phyloP scores from a whole-genome alignment of 1,284 basidiomycete species.

The Puccinia horiana region DNA sequence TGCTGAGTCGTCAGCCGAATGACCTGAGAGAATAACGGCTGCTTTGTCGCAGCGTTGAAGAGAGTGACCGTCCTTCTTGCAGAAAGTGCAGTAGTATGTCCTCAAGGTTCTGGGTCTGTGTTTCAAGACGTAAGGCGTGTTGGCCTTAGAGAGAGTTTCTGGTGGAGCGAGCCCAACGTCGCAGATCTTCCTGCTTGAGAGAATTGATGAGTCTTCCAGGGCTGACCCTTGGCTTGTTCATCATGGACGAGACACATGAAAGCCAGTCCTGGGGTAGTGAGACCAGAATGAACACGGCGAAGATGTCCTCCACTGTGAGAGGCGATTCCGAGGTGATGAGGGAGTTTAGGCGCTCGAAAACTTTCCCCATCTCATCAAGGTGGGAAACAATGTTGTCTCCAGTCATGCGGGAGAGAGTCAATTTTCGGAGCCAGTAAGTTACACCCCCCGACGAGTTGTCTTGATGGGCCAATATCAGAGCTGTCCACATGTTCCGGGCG shows the following conservation, averaged over 20 bases:
- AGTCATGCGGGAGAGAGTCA: not conserved
- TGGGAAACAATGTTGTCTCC: not conserved
- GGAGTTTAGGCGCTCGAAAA: not conserved
- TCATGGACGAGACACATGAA: not conserved
- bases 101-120: not conserved
- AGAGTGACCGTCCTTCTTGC: not conserved
- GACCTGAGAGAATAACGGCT: not conserved
- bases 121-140: not conserved
- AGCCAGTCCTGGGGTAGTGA: conserved; percentile 9
- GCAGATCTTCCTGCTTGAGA: not conserved
- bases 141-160: not conserved
- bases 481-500: no score
- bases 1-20: not conserved
- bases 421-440: no score
- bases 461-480: no score
- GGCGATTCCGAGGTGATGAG: not conserved
- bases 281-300: not conserved
- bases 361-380: not conserved
- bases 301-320: conserved; percentile 1
- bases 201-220: not conserved
- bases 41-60: not conserved
- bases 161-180: no score
- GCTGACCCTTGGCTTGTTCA: not conserved
- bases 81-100: not conserved
- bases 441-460: no score